Evolutionary conservation across 2,329 filamentous ascomycete species (phyloP).

Genomic region (Tothia fuscella): DNA sequence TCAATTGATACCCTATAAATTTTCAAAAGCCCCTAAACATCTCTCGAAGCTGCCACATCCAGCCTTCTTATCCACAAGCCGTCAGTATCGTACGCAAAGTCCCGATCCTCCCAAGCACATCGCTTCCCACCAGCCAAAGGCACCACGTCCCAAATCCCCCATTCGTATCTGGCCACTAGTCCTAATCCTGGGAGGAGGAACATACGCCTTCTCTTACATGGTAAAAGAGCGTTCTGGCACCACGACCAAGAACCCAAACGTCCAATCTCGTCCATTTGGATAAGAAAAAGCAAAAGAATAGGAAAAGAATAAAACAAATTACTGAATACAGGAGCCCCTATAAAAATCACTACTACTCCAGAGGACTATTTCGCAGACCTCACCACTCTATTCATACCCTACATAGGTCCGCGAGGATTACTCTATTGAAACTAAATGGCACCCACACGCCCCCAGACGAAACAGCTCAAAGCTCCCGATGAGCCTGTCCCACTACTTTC

Average conservation of each 20-base stretch:
- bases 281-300: too few relatives aligned
- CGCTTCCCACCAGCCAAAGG: background rate
- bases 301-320: too few relatives aligned
- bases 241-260: conserved; percentile 12
- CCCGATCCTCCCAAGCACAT: background rate
- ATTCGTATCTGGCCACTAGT: conserved; percentile 32
- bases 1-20: too few relatives aligned
- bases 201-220: conserved; percentile 34
- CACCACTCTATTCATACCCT: too few relatives aligned
- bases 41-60: too few relatives aligned
- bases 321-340: too few relatives aligned
- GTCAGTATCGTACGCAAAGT: background rate
- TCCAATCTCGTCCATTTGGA: background rate
- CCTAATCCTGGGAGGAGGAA: conserved; percentile 34
- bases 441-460: conserved; percentile 11
- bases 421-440: conserved; percentile 20
- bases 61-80: too few relatives aligned
- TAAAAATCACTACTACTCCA: too few relatives aligned
- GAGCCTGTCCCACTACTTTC: conserved; percentile 62
- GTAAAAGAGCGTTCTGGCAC: conserved; percentile 32
- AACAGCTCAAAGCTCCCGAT: conserved; percentile 36
- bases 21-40: too few relatives aligned
- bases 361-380: too few relatives aligned
- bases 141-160: conserved; percentile 2
- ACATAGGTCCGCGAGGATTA: background rate